A percentile compares a stretch with the other conserved stretches of the same genome.
These are phyloP conservation scores for Umbelopsis sp. DNA, from an alignment of 192 early-diverging fungal species.

Conservation along the genomic window DNA sequence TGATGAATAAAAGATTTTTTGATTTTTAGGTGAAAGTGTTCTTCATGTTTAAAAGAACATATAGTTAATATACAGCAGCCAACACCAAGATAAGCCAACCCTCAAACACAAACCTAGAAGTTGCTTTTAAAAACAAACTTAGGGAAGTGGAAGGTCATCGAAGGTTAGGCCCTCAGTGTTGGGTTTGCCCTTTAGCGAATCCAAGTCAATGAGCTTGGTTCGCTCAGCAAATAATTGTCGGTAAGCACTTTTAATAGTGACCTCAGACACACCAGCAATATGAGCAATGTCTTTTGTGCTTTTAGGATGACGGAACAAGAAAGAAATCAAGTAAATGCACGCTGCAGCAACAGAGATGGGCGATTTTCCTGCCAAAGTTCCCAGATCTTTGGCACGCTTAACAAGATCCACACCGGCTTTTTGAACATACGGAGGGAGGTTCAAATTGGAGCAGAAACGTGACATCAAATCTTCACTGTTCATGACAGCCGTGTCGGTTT, in stretches of 20 bases:
- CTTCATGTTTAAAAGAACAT: neutral
- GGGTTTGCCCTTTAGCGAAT: constrained; percentile 42
- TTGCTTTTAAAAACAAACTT: neutral
- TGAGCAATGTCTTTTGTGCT: constrained; percentile 78
- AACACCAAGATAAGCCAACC: neutral
- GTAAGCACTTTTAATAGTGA: constrained; percentile 90
- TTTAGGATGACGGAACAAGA: constrained; percentile 68
- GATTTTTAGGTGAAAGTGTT: neutral
- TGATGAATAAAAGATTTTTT: neutral
- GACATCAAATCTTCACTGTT: constrained; percentile 74
- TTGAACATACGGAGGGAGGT: constrained; percentile 67
- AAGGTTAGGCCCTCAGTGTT: constrained; percentile 40
- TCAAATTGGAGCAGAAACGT: constrained; percentile 81
- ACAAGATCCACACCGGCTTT: constrained; percentile 73
- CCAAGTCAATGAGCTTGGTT: constrained; percentile 52
- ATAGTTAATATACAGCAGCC: neutral
- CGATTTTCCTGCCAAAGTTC: constrained; percentile 86
- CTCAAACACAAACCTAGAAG: no score
- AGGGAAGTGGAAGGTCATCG: constrained; percentile 47
- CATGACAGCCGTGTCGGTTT: constrained; percentile 66
- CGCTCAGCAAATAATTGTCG: constrained; percentile 67
- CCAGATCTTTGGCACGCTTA: constrained; percentile 73
- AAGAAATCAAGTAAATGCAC: constrained; percentile 85
- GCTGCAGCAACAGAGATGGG: constrained; percentile 93
- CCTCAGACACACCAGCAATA: constrained; percentile 90